Evolutionary conservation across 108 stramenopile genomes (phyloP).

Genomic region (Cafeteria roenbergensis): DNA sequence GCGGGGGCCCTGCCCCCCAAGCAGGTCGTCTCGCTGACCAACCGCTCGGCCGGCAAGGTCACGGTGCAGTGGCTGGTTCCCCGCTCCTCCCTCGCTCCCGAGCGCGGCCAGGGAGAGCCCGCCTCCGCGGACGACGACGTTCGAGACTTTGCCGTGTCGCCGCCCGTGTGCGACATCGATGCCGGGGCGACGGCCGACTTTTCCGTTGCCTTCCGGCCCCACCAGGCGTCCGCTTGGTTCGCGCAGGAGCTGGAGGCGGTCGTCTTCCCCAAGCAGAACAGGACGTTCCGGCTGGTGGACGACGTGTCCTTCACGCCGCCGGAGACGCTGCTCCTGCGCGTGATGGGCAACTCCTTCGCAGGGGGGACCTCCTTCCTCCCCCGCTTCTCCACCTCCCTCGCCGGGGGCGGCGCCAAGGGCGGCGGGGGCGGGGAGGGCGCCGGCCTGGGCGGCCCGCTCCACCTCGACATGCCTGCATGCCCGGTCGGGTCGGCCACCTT

Average conservation of each 20-base stretch:
- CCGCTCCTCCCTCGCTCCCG: background rate
- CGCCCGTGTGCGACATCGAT: conserved; percentile 29
- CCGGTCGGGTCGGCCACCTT: background rate
- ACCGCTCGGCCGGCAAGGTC: conserved; percentile 28
- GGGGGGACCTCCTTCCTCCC: conserved; percentile 31
- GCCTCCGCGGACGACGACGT: background rate
- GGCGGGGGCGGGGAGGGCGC: background rate
- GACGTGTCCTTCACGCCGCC: conserved; percentile 45
- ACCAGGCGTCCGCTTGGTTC: conserved; percentile 32
- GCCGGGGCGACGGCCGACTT: conserved; percentile 24
- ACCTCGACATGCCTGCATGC: background rate
- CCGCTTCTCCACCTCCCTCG: background rate
- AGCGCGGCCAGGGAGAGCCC: background rate
- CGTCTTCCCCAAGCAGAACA: conserved; percentile 44
- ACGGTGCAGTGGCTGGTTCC: conserved; percentile 17
- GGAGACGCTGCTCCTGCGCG: conserved; percentile 31
- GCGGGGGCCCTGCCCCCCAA: background rate
- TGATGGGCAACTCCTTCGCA: conserved; percentile 39
- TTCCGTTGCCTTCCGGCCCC: conserved; percentile 29
- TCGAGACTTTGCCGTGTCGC: conserved; percentile 26
- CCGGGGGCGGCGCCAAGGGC: too few relatives aligned
- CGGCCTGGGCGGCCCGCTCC: background rate
- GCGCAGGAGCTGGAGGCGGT: conserved; percentile 35
- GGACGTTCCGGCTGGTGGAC: conserved; percentile 48
- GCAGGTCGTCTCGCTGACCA: conserved; percentile 23